Conservation (phyloP, 2,329 filamentous ascomycete genomes). For the Setomelanomma holmii region DNA sequence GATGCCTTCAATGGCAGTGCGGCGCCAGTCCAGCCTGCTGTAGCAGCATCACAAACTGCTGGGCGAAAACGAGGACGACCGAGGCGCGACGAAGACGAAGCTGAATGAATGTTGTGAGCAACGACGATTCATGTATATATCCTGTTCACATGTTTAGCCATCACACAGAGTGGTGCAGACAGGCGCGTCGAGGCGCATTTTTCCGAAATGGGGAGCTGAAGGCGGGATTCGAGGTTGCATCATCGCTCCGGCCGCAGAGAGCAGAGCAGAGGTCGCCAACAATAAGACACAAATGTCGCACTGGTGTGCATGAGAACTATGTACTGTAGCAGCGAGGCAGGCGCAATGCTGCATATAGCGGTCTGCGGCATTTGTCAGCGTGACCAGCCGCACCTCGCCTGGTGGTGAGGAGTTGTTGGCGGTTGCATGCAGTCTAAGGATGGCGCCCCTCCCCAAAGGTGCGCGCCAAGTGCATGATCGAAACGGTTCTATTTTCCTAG, state of each 20-base stretch:
- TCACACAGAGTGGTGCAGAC: neutral
- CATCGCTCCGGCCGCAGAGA: neutral
- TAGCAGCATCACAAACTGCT: constrained; percentile 10
- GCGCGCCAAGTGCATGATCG: constrained; percentile 12
- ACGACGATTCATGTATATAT: neutral
- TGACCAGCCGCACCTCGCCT: neutral
- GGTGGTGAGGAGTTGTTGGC: constrained; percentile 4
- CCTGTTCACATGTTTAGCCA: neutral
- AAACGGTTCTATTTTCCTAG: constrained; percentile 22
- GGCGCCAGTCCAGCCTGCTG: constrained; percentile 7
- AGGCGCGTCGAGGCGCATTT: neutral
- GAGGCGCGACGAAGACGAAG: constrained; percentile 16
- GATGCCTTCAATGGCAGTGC: constrained; percentile 20
- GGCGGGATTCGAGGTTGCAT: constrained; percentile 13
- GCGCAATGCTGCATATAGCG: neutral
- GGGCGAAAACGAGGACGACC: constrained; percentile 26
- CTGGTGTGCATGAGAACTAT: neutral
- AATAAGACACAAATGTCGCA: neutral
- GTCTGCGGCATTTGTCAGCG: constrained; percentile 11
- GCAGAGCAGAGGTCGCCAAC: neutral
- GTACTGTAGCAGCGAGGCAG: neutral
- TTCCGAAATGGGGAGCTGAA: neutral
- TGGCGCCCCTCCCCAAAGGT: neutral
- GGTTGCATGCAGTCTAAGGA: constrained; percentile 9
- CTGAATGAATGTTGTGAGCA: neutral